Conservation (phyloP, 345 rosid genomes). For the Salix udensis region DNA sequence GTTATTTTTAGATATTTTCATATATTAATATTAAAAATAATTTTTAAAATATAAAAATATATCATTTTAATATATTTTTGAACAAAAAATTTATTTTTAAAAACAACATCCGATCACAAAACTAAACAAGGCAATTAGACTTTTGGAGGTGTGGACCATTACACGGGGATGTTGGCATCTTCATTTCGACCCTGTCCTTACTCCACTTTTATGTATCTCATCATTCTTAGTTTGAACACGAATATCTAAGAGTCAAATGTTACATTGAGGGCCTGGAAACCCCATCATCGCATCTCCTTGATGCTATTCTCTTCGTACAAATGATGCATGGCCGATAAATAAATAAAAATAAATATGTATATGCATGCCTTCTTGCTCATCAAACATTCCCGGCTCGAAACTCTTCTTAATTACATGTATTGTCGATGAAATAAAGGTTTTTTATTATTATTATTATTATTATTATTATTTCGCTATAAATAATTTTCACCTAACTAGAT, state of each 20-base stretch:
- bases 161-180: constrained; percentile 1
- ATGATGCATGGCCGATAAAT: neutral
- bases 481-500: neutral
- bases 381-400: no score
- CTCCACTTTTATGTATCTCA: constrained; percentile 20
- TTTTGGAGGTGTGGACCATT: constrained; percentile 27
- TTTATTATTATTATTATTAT: no score
- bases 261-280: constrained; percentile 34
- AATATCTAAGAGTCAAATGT: constrained; percentile 36
- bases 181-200: neutral
- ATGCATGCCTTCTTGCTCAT: neutral
- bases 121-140: neutral
- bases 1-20: no score
- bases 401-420: no score
- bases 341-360: neutral
- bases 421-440: no score
- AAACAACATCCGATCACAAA: no score
- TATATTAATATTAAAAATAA: no score
- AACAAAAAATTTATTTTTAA: no score
- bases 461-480: neutral
- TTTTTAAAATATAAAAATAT: no score
- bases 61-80: no score
- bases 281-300: constrained; percentile 14
- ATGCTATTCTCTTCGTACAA: neutral
- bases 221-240: constrained; percentile 39